phyloP scores from a whole-genome alignment of 768 basidiomycete genomes.

The Boletales sp. region DNA sequence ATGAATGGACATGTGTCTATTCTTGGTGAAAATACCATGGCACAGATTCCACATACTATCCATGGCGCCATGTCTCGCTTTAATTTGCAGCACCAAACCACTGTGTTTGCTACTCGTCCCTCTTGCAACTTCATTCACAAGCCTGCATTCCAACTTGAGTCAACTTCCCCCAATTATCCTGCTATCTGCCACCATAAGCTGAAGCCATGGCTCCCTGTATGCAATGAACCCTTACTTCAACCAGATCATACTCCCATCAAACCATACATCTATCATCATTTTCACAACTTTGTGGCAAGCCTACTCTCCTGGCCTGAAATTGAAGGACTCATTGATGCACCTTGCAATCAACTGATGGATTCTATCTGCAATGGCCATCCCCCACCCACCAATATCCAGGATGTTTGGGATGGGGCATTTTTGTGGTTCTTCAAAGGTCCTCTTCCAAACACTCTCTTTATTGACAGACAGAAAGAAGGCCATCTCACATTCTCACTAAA shows the following conservation, averaged over 20 bases:
- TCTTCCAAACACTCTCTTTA: background rate
- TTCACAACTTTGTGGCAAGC: background rate
- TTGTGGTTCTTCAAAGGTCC: background rate
- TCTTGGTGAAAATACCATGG: no score
- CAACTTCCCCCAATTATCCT: background rate
- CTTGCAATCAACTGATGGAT: conserved; percentile 1
- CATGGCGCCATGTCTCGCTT: no score
- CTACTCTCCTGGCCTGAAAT: background rate
- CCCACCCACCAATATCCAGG: background rate
- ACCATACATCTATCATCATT: conserved; percentile 6
- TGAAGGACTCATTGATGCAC: background rate
- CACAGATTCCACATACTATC: no score
- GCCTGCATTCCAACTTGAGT: background rate
- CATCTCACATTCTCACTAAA: background rate
- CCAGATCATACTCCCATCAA: background rate
- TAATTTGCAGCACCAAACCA: background rate
- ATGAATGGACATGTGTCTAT: no score
- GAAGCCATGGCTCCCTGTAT: background rate
- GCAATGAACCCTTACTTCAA: background rate
- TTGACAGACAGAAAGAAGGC: background rate
- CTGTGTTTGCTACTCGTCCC: background rate
- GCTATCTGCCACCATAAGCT: background rate
- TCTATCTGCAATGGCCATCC: background rate
- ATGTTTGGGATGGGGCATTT: background rate
- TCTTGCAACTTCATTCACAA: background rate